Evolutionary conservation across 257 asterid genomes (phyloP).

Genomic region (Solanum phureja): DNA sequence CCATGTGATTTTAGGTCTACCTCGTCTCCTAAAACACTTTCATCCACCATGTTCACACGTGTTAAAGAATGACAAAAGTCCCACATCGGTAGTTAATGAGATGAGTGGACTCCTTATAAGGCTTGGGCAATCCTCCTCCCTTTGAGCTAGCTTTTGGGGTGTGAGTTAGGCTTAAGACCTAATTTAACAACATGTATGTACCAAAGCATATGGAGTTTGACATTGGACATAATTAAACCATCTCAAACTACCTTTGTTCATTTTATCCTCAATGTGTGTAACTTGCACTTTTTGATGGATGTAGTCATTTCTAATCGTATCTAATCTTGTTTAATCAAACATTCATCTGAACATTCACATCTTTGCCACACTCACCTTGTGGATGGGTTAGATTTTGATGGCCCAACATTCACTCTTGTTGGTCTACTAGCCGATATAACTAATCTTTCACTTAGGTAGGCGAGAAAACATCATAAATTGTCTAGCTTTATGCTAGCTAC

Average conservation of each 20-base stretch:
- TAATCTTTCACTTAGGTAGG: neutral
- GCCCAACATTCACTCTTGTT: neutral
- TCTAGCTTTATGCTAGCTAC: neutral
- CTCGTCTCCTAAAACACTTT: neutral
- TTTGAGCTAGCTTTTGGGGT: no score
- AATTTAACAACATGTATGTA: neutral
- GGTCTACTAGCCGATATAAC: neutral
- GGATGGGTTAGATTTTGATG: neutral
- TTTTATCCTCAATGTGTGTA: neutral
- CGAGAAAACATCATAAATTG: neutral
- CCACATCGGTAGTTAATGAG: no score
- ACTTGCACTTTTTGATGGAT: neutral
- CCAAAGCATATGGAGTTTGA: neutral
- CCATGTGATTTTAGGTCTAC: neutral
- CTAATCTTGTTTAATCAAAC: neutral
- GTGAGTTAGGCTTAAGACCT: no score
- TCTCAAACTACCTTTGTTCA: neutral
- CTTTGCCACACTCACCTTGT: neutral
- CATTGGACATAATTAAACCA: neutral
- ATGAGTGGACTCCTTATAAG: no score
- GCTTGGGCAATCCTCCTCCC: no score
- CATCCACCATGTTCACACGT: neutral
- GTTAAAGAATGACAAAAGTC: no score
- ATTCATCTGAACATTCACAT: neutral
- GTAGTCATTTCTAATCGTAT: neutral